A percentile compares a stretch with the other conserved stretches of the same genome.
phyloP scores from a whole-genome alignment of 306 rosid species.

The Malus asiatica region DNA sequence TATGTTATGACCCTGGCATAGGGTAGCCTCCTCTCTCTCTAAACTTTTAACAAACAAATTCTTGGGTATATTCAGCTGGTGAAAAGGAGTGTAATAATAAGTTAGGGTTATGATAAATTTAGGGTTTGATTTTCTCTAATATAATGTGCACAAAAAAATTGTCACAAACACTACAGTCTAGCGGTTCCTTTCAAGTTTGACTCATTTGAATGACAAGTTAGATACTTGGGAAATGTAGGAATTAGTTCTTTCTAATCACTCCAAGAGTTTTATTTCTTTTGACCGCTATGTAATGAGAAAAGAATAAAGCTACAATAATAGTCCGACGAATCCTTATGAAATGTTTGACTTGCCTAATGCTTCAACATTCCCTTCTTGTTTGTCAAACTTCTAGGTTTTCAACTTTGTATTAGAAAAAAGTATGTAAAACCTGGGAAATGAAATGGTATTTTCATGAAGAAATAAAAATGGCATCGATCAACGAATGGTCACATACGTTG shows the following conservation, averaged over 20 bases:
- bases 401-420: not conserved
- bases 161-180: no score
- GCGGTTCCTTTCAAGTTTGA: no score
- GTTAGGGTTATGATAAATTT: no score
- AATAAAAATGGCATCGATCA: not conserved
- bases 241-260: no score
- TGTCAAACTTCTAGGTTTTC: not conserved
- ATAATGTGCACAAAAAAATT: no score
- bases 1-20: no score
- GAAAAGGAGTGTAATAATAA: not conserved
- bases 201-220: no score
- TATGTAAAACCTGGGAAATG: not conserved
- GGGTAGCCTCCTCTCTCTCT: no score
- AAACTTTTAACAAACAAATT: no score
- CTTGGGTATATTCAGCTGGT: no score
- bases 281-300: not conserved
- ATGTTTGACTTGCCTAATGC: not conserved
- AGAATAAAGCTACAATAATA: not conserved
- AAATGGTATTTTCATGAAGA: not conserved
- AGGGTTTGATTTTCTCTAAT: not conserved
- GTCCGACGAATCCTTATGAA: not conserved
- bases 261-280: not conserved
- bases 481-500: not conserved
- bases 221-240: not conserved
- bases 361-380: not conserved